Conservation (phyloP, 257 asterid genomes). For the Mentha longifolia region DNA sequence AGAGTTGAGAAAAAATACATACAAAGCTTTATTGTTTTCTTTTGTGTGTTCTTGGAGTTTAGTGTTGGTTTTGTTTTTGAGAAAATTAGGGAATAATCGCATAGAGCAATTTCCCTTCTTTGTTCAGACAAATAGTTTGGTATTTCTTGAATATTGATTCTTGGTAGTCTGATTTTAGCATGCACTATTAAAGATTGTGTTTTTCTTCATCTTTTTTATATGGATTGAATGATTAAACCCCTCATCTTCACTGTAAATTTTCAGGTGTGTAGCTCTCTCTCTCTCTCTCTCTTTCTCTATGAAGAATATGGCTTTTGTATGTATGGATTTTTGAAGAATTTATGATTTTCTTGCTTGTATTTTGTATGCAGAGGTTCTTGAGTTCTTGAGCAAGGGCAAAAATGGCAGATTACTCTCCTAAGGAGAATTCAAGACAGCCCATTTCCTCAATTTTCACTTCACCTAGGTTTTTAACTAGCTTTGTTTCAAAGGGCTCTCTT, state of each 20-base stretch:
- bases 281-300: slow-evolving; percentile 10
- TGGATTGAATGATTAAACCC: slow-evolving; percentile 3
- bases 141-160: slow-evolving; percentile 16
- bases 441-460: slow-evolving; percentile 62
- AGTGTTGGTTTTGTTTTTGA: not conserved
- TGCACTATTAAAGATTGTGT: slow-evolving; percentile 4
- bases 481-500: slow-evolving; percentile 44
- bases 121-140: slow-evolving; percentile 16
- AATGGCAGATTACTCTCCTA: slow-evolving; percentile 71
- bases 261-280: slow-evolving; percentile 20
- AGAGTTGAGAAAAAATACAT: not conserved
- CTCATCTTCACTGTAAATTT: not conserved
- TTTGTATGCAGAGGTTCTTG: slow-evolving; percentile 20
- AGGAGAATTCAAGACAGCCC: slow-evolving; percentile 43
- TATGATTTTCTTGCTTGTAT: not conserved
- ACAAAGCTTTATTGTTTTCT: not conserved
- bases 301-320: not conserved
- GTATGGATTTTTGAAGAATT: not conserved
- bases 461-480: slow-evolving; percentile 63
- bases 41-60: not conserved
- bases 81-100: slow-evolving; percentile 14
- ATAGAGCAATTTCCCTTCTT: not conserved
- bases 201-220: not conserved
- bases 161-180: not conserved
- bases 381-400: slow-evolving; percentile 33